These are phyloP conservation scores for Sphagnum magellanicum DNA, from an alignment of 228 moss, liverwort and hornwort species.

Conservation along the genomic window DNA sequence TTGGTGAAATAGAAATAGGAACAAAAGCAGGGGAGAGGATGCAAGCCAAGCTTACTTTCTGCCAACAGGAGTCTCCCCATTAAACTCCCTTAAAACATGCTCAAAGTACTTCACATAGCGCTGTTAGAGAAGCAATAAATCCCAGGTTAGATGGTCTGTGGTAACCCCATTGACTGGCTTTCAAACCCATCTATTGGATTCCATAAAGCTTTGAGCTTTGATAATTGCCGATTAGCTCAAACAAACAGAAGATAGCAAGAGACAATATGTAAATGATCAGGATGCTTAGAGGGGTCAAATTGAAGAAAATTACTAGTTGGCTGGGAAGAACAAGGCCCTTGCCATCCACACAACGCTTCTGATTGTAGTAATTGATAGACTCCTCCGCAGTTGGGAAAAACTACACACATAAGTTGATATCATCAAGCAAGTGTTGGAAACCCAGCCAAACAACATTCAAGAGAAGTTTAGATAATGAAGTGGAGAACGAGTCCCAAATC, in stretches of 20 bases:
- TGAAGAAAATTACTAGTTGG: conserved; percentile 66
- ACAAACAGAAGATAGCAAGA: not conserved
- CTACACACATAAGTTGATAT: conserved; percentile 16
- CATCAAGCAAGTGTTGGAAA: not conserved
- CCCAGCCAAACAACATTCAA: not conserved
- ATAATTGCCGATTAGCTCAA: not conserved
- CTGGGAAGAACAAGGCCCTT: conserved; percentile 93
- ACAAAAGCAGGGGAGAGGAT: not conserved
- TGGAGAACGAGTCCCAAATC: not conserved
- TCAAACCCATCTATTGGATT: not conserved
- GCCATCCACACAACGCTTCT: conserved; percentile 97
- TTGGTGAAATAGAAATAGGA: not conserved
- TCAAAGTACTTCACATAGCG: conserved; percentile 99
- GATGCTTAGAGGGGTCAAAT: not conserved
- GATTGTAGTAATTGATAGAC: conserved; percentile 93
- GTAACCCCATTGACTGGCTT: not conserved
- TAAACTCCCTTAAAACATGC: conserved; percentile 82
- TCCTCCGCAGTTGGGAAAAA: conserved; percentile 97
- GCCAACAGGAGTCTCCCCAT: conserved; percentile 92
- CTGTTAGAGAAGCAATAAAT: conserved; percentile 29
- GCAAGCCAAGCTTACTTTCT: conserved; percentile 61
- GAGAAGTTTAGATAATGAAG: not conserved
- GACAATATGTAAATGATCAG: not conserved
- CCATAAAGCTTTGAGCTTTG: not conserved
- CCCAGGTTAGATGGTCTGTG: not conserved